Conservation (phyloP, 2,329 filamentous ascomycete genomes). For the Cytospora piceae region DNA sequence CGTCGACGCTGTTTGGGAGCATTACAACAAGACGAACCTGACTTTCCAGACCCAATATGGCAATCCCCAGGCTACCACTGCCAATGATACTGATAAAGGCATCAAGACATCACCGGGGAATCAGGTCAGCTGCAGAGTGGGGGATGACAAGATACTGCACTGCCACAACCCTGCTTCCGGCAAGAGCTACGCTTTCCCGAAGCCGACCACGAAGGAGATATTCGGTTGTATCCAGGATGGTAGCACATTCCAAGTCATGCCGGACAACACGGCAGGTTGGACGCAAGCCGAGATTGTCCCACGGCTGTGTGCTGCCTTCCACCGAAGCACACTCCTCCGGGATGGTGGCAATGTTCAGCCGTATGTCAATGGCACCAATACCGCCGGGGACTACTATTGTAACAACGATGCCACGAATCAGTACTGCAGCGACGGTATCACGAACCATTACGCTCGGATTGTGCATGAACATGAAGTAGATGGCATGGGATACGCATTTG, state of each 20-base stretch:
- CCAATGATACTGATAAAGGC: background rate
- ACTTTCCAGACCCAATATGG: slow-evolving; percentile 18
- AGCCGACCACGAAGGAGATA: slow-evolving; percentile 15
- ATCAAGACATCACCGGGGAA: background rate
- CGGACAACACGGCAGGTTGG: background rate
- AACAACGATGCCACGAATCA: background rate
- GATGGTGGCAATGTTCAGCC: slow-evolving; percentile 6
- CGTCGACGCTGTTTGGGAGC: slow-evolving; percentile 8
- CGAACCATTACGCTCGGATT: slow-evolving; percentile 18
- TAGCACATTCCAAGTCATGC: slow-evolving; percentile 6
- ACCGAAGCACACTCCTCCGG: slow-evolving; percentile 12
- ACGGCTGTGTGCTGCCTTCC: slow-evolving; percentile 19
- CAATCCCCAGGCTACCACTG: background rate
- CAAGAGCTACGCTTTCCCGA: slow-evolving; percentile 7
- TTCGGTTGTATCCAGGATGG: slow-evolving; percentile 21
- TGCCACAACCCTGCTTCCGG: background rate
- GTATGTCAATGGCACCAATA: slow-evolving; percentile 5
- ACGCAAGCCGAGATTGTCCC: slow-evolving; percentile 15
- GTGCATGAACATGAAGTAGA: slow-evolving; percentile 4
- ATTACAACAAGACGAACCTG: background rate
- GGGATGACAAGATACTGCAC: background rate
- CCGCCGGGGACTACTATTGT: slow-evolving; percentile 10
- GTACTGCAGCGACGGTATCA: background rate
- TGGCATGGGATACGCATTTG: slow-evolving; percentile 16
- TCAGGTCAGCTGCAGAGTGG: slow-evolving; percentile 5